Percentiles rank a stretch among this genome's conserved stretches.
Evolutionary conservation across 1,284 basidiomycete species (phyloP).

Genomic region (Takashimella koratensis): DNA sequence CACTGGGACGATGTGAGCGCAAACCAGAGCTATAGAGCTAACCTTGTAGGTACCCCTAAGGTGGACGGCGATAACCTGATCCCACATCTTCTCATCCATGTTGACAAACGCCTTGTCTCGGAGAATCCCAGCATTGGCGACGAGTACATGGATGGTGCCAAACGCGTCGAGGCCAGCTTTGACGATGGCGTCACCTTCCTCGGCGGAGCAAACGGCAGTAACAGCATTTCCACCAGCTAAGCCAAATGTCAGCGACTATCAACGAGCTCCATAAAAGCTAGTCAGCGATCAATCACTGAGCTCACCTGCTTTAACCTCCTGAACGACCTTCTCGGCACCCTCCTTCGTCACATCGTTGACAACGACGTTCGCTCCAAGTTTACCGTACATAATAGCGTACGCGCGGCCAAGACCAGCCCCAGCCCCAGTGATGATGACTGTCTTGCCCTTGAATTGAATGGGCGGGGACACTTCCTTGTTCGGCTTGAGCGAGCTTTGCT

Average conservation of each 20-base stretch:
- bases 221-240: slow-evolving; percentile 88
- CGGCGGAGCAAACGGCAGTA: slow-evolving; percentile 76
- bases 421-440: slow-evolving; percentile 90
- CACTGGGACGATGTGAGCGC: no score
- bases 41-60: slow-evolving; percentile 64
- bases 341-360: slow-evolving; percentile 93
- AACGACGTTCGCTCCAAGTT: slow-evolving; percentile 90
- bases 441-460: slow-evolving; percentile 83
- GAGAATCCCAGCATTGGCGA: slow-evolving; percentile 93
- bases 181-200: slow-evolving; percentile 83
- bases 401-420: slow-evolving; percentile 88
- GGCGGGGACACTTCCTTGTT: slow-evolving; percentile 52
- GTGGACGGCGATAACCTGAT: slow-evolving; percentile 84
- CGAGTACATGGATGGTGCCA: slow-evolving; percentile 79
- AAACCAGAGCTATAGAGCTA: no score
- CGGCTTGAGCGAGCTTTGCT: slow-evolving; percentile 12
- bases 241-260: no score
- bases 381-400: slow-evolving; percentile 87
- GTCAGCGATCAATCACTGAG: slow-evolving; percentile 1
- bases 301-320: slow-evolving; percentile 75
- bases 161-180: slow-evolving; percentile 84
- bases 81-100: slow-evolving; percentile 92
- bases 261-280: slow-evolving; percentile 2
- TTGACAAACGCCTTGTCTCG: slow-evolving; percentile 87
- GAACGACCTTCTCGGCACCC: slow-evolving; percentile 75